phyloP scores from a whole-genome alignment of 2,329 filamentous ascomycete species.

The Neonectria faginata region DNA sequence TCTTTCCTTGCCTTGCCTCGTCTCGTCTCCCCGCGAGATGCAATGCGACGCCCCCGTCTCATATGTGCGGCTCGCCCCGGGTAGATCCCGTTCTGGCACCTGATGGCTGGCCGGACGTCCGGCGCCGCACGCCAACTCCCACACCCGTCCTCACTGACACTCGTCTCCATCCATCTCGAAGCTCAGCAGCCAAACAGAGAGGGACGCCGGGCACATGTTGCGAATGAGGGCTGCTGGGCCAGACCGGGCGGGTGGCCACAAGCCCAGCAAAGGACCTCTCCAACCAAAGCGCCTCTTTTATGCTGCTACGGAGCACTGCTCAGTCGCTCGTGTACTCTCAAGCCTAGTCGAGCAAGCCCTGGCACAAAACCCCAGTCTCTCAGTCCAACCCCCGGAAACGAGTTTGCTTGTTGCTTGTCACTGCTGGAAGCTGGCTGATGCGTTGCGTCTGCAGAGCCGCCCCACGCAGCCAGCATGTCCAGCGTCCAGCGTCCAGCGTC shows the following conservation, averaged over 20 bases:
- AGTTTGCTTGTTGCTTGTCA: constrained; percentile 27
- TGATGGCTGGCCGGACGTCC: constrained; percentile 16
- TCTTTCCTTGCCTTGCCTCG: constrained; percentile 1
- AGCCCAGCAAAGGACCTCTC: constrained; percentile 7
- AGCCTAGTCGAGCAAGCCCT: constrained; percentile 22
- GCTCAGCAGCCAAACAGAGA: not conserved
- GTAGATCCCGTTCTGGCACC: constrained; percentile 24
- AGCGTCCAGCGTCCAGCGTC: not conserved
- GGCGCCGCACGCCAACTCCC: constrained; percentile 6
- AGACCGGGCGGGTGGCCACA: constrained; percentile 10
- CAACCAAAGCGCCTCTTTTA: constrained; percentile 13
- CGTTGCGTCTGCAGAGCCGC: constrained; percentile 9
- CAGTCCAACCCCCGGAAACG: constrained; percentile 17
- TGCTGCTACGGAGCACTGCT: not conserved
- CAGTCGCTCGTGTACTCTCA: constrained; percentile 23
- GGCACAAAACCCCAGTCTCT: constrained; percentile 13
- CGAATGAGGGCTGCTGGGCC: constrained; percentile 8
- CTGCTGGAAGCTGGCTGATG: constrained; percentile 10
- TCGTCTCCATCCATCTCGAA: not conserved
- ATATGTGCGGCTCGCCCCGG: constrained; percentile 14
- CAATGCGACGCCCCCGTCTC: constrained; percentile 6
- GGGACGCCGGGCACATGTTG: not conserved
- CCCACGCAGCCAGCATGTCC: constrained; percentile 15
- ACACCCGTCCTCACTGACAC: constrained; percentile 5
- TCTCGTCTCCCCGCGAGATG: constrained; percentile 1